Base-by-base conservation (phyloP, 768 basidiomycete species). In the Leccinum longicurvipes region DNA sequence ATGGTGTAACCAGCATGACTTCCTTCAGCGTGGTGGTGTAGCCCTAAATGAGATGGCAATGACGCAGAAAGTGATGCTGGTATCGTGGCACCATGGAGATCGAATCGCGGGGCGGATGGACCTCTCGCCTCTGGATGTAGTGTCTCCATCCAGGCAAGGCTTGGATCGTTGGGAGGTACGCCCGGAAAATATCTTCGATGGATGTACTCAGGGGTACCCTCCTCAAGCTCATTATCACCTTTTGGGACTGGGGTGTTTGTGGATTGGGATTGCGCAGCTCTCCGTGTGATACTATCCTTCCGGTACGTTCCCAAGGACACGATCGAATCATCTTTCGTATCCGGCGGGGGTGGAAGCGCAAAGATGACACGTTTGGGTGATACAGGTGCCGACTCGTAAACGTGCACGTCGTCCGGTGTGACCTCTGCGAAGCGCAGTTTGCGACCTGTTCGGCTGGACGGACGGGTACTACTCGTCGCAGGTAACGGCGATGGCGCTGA, bases 11-110 rank as follows among this genome's bases (percentile, higher is more conserved):
- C 94, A 0, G 94, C 94, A 54, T 79, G 83, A 29, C 76, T 72
- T 6, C 78, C 77, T 53, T 91, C 85, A 0, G 93, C 87, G 66
- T 96, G 94, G 66, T 97, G 94, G 70, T 98, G 93, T 3, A 96
- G 76, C 4, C 94, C 94, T 6, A 93, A 79, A 72, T 93, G 86
- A 0, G 90, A 87, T 2, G 93, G 93, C 3, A 96, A 76, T 1
- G 76, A 77, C 0, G 77, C 68, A 3, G 83, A 81, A 3, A 84
- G 63, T 3, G 76, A 65, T 0, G 74, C 56, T 1, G 89, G 76
- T n/a, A 96, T 86, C 0, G 83, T 81, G 10, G 72, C 76, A 7
- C 93, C 93, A 1, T 80, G 77, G 2, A 95, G 80, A 69, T 95
- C 89, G 65, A 93, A 96, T 81, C 81, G 59, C 80, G 81, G 36